A percentile compares a stretch with the other conserved stretches of the same genome.
phyloP scores from a whole-genome alignment of 306 rosid species.

The Pterocarpus santalinus region DNA sequence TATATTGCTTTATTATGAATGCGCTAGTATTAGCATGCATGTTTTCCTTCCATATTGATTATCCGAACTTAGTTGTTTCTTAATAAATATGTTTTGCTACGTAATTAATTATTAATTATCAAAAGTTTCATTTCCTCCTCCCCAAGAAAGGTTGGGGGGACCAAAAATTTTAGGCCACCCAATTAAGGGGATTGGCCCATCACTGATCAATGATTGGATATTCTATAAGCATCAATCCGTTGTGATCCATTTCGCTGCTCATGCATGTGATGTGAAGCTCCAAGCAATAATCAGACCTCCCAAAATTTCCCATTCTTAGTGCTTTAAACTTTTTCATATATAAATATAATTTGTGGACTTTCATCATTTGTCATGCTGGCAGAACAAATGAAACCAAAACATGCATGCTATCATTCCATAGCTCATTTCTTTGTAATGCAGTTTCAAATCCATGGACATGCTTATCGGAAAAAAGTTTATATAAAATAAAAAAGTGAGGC shows the following conservation, averaged over 20 bases:
- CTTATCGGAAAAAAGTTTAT: too few species aligned
- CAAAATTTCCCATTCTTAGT: constrained; percentile 18
- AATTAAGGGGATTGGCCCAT: constrained; percentile 45
- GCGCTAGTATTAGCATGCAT: neutral
- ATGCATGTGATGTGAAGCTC: constrained; percentile 24
- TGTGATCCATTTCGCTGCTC: constrained; percentile 1
- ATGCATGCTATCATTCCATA: neutral
- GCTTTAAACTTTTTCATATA: neutral
- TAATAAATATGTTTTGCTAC: neutral
- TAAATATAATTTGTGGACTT: neutral
- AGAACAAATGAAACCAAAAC: neutral
- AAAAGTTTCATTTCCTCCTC: constrained; percentile 19
- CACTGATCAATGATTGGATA: constrained; percentile 24
- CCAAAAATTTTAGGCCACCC: constrained; percentile 52
- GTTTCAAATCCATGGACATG: neutral
- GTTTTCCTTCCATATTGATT: neutral
- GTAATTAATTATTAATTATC: neutral
- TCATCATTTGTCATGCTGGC: neutral
- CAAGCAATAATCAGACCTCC: constrained; percentile 30
- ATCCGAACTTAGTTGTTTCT: constrained; percentile 36
- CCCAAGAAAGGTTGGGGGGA: constrained; percentile 44
- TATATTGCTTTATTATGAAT: neutral
- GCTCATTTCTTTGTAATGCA: neutral
- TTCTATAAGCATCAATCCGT: neutral
- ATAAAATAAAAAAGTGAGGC: too few species aligned